These are phyloP conservation scores for Pseudotulostoma volvatum DNA, from an alignment of 495 filamentous ascomycete genomes.

Conservation along the genomic window DNA sequence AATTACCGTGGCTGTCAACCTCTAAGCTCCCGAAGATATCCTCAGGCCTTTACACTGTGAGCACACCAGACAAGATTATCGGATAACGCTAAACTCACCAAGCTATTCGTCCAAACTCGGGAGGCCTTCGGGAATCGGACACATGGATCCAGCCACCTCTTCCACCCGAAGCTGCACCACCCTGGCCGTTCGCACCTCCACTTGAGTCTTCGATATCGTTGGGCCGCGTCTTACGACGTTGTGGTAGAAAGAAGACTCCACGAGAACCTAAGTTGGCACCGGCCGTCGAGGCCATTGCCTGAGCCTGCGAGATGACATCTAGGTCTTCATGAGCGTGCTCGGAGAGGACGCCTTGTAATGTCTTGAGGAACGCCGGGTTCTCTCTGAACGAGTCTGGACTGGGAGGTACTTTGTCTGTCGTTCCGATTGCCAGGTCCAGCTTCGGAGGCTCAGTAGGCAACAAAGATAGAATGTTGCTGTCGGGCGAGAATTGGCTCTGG, in stretches of 20 bases:
- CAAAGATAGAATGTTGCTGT: slow-evolving; percentile 48
- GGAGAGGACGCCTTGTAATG: slow-evolving; percentile 60
- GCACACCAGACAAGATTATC: background rate
- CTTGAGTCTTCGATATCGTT: slow-evolving; percentile 39
- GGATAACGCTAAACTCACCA: slow-evolving; percentile 33
- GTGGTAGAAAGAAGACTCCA: slow-evolving; percentile 42
- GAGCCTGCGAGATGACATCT: slow-evolving; percentile 54
- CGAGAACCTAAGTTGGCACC: slow-evolving; percentile 54
- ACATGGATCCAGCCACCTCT: slow-evolving; percentile 83
- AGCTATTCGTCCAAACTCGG: slow-evolving; percentile 81
- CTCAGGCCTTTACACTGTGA: slow-evolving; percentile 38
- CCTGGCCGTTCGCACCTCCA: slow-evolving; percentile 65
- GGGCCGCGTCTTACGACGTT: slow-evolving; percentile 18
- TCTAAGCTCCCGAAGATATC: slow-evolving; percentile 91
- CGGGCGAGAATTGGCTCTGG: slow-evolving; percentile 25
- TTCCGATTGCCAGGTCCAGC: slow-evolving; percentile 55
- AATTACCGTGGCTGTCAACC: slow-evolving; percentile 60
- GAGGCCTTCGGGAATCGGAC: slow-evolving; percentile 63
- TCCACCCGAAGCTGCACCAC: slow-evolving; percentile 67
- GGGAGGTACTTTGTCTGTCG: slow-evolving; percentile 54
- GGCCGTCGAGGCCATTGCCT: slow-evolving; percentile 59
- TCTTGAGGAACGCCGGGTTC: slow-evolving; percentile 58
- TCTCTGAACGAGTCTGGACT: slow-evolving; percentile 59
- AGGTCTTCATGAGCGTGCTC: slow-evolving; percentile 58
- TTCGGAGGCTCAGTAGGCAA: slow-evolving; percentile 60